A percentile compares a stretch with the other conserved stretches of the same genome.
These are phyloP conservation scores for Hypoxylon crocopeplum DNA, from an alignment of 495 filamentous ascomycete species.

Conservation along the genomic window DNA sequence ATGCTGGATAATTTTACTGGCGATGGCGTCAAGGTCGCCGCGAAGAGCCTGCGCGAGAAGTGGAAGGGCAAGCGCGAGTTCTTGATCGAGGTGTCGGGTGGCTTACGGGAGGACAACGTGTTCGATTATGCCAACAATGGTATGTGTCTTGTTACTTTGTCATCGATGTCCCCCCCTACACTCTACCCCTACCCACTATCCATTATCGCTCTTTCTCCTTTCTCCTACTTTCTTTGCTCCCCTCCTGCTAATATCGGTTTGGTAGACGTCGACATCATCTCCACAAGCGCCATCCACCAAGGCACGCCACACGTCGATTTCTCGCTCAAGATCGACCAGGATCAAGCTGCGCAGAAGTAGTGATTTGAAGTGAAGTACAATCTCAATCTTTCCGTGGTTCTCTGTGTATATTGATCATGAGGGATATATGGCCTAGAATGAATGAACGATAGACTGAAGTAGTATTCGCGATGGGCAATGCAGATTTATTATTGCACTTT, in stretches of 20 bases:
- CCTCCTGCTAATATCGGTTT: constrained; percentile 15
- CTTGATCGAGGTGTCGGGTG: constrained; percentile 90
- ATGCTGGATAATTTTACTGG: constrained; percentile 96
- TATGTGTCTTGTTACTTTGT: constrained; percentile 40
- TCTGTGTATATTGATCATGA: constrained; percentile 5
- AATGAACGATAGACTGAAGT: background rate
- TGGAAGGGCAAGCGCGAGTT: constrained; percentile 74
- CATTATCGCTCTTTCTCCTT: background rate
- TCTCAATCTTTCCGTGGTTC: background rate
- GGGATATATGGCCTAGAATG: background rate
- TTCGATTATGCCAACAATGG: constrained; percentile 76
- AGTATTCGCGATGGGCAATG: too few relatives aligned
- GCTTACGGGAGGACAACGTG: constrained; percentile 85
- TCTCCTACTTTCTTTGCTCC: too few relatives aligned
- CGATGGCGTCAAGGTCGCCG: constrained; percentile 74
- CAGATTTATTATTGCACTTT: too few relatives aligned
- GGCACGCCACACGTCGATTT: constrained; percentile 93
- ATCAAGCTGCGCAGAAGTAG: constrained; percentile 8
- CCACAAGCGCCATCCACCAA: constrained; percentile 95
- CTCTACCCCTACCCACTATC: too few relatives aligned
- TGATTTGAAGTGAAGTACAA: background rate
- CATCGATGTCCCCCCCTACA: background rate
- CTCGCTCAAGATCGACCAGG: constrained; percentile 81
- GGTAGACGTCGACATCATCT: constrained; percentile 89
- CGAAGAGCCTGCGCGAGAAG: constrained; percentile 73